Evolutionary conservation across 2,329 filamentous ascomycete species (phyloP).

Genomic region (Verticillium nubilum): DNA sequence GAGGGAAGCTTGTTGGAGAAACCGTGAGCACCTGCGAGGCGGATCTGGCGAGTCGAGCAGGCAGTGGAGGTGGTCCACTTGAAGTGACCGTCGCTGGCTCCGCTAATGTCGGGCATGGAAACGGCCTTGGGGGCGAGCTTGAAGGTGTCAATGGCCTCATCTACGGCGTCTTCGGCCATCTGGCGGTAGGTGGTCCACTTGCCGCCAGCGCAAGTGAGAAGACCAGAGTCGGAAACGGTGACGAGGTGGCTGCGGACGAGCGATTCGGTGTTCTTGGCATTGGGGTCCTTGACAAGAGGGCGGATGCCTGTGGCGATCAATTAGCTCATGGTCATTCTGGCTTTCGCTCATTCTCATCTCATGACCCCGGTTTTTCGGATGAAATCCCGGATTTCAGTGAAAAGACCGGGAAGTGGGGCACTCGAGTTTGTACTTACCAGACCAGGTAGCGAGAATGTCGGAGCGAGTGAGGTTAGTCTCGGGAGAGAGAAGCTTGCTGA

Average conservation of each 20-base stretch:
- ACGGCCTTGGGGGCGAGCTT: constrained; percentile 48
- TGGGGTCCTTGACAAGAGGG: constrained; percentile 74
- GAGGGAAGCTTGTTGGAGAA: constrained; percentile 35
- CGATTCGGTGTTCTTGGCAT: constrained; percentile 76
- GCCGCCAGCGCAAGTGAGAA: constrained; percentile 75
- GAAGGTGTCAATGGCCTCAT: constrained; percentile 68
- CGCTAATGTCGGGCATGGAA: constrained; percentile 58
- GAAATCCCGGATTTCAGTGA: background rate
- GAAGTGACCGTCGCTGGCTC: constrained; percentile 31
- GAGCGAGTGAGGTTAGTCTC: constrained; percentile 69
- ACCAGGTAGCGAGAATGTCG: constrained; percentile 78
- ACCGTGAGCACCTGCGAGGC: constrained; percentile 72
- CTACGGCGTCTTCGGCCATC: constrained; percentile 82
- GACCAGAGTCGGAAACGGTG: constrained; percentile 66
- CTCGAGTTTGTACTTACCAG: constrained; percentile 46
- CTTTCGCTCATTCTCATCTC: background rate
- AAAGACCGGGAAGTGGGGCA: background rate
- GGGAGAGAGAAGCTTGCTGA: constrained; percentile 69
- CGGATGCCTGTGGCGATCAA: constrained; percentile 48
- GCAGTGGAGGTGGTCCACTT: constrained; percentile 53
- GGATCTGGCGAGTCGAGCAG: constrained; percentile 70
- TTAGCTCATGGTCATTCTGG: background rate
- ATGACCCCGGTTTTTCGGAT: background rate
- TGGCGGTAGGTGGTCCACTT: constrained; percentile 89
- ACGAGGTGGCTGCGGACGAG: constrained; percentile 79